These are phyloP conservation scores for Actinomucor elegans DNA, from an alignment of 371 early-diverging fungal species.

Conservation along the genomic window DNA sequence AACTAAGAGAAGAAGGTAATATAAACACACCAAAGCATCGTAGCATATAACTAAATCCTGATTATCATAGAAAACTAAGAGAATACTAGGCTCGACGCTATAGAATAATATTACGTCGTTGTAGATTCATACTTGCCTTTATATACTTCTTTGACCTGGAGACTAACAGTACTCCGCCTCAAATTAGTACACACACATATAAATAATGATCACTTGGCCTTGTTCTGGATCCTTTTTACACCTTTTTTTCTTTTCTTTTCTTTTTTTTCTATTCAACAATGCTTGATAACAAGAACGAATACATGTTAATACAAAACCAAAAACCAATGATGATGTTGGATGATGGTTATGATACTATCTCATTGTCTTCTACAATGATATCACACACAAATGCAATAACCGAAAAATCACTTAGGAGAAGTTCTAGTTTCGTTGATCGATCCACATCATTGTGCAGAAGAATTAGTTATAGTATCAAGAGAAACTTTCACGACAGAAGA, in stretches of 20 bases:
- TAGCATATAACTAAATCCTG: neutral
- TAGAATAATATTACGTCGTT: too few species aligned
- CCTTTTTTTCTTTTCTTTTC: neutral
- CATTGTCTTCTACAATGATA: constrained; percentile 3
- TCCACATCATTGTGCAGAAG: constrained; percentile 14
- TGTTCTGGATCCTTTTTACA: neutral
- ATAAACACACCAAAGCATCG: neutral
- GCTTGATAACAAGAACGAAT: constrained; percentile 10
- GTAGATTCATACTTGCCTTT: neutral
- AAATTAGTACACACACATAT: neutral
- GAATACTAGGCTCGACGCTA: too few species aligned
- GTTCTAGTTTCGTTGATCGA: neutral
- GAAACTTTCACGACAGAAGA: constrained; percentile 9
- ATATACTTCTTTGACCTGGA: neutral
- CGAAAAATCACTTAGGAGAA: neutral
- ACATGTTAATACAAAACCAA: constrained; percentile 15
- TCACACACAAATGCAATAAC: neutral
- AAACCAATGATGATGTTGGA: neutral
- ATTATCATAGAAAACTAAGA: neutral
- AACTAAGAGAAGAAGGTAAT: constrained; percentile 9
- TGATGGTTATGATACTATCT: neutral
- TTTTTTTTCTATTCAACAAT: neutral
- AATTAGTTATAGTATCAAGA: constrained; percentile 13
- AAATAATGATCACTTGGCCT: neutral
- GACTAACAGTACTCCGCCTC: neutral